These are phyloP conservation scores for Spinacia oleracea DNA, from an alignment of 179 eudicot species.

Conservation along the genomic window DNA sequence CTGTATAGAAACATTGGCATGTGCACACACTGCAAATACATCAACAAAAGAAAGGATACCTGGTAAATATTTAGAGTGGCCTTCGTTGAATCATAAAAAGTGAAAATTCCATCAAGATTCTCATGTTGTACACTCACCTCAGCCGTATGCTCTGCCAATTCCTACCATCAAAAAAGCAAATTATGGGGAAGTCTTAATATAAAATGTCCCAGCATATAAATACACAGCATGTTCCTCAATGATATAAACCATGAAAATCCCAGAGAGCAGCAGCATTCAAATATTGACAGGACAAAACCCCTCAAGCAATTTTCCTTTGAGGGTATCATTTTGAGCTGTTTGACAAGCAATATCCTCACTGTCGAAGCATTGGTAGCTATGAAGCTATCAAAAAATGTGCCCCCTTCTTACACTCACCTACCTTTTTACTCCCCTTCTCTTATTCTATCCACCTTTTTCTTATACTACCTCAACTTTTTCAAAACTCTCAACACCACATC, in stretches of 20 bases:
- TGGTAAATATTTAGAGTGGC: slow-evolving; percentile 79
- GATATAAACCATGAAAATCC: not conserved
- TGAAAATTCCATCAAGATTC: slow-evolving; percentile 74
- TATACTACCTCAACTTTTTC: too few species aligned
- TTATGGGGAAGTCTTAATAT: not conserved
- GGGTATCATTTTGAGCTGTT: not conserved
- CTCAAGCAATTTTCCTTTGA: too few species aligned
- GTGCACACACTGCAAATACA: not conserved
- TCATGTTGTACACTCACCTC: slow-evolving; percentile 86
- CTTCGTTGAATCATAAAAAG: slow-evolving; percentile 82
- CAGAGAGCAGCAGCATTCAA: not conserved
- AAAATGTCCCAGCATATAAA: slow-evolving; percentile 1
- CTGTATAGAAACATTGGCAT: not conserved
- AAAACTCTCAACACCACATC: too few species aligned
- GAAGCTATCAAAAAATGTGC: not conserved
- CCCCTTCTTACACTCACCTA: too few species aligned
- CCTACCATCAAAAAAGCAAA: slow-evolving; percentile 42
- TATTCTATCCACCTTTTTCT: too few species aligned
- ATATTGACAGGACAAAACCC: not conserved
- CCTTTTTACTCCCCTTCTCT: too few species aligned
- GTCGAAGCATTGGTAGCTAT: not conserved
- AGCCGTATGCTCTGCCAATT: slow-evolving; percentile 74
- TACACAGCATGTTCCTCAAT: not conserved
- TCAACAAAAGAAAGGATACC: slow-evolving; percentile 39
- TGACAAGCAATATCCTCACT: not conserved